Evolutionary conservation across 257 asterid species (phyloP), one percentile per base, ranked within the genome.

Genomic region (Capsicum rhomboideum): DNA sequence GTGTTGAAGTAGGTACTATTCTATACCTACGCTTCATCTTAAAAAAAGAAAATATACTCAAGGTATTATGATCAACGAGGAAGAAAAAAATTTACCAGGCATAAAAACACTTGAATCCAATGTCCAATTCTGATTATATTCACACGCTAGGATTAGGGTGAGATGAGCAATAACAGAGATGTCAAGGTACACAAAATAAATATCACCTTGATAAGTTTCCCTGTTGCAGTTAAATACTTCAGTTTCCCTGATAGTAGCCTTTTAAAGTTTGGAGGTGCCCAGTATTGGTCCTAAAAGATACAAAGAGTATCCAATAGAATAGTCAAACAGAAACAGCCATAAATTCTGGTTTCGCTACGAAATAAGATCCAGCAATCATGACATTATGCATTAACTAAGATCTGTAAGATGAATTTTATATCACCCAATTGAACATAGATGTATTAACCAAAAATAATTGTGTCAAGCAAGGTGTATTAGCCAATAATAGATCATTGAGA

Each of bases 231-330:
- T 87, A 92, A 46, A 80, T 86, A 88, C 88, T 91, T 89, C 90
- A 90, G 82, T 75, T 91, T 89, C 20, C 85, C 88, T 17, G 92
- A 86, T 59, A 90, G 80, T 66, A 90, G 82, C 88, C 92, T 88
- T 84, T 82, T 91, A 74, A 92, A 91, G 85, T 88, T 90, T 80
- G 92, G 90, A 67, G 93, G 92, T 26, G 93, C 91, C 90, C 91
- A 90, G 72, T 89, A 90, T 85, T 89, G 93, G 46, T 87, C 91
- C 93, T 91, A 81, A 50, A 68, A 72, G 50, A 58, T 28, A 37
- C 20, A 52, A 42, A 31, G 17, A 59, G 28, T 21, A 34, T 26
- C 23, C 53, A 14, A 34, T 80, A 80, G 52, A 59, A 80, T 59
- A 75, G 83, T 40, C 54, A 21, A 40, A 40, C 63, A 26, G 26